These are phyloP conservation scores for Baeospora myosura DNA, from an alignment of 1,284 basidiomycete genomes.

Conservation along the genomic window DNA sequence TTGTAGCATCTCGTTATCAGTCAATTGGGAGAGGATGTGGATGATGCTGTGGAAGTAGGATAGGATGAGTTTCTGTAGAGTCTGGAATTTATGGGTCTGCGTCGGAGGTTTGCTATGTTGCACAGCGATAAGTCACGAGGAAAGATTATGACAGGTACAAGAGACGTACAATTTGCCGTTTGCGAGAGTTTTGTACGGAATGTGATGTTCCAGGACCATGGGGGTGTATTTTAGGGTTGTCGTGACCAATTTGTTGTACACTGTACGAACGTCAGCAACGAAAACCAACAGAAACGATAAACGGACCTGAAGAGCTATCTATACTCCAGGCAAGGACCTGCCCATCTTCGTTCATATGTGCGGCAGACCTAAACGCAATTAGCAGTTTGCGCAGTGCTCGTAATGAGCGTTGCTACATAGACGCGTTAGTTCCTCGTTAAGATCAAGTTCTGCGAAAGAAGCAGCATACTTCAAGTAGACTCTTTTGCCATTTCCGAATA, in stretches of 20 bases:
- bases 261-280: constrained; percentile 29
- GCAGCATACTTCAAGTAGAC: constrained; percentile 80
- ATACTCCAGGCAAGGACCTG: constrained; percentile 75
- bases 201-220: constrained; percentile 80
- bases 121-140: constrained; percentile 7
- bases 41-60: constrained; percentile 86
- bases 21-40: constrained; percentile 73
- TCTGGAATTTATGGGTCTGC: constrained; percentile 67
- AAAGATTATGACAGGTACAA: constrained; percentile 8
- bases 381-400: constrained; percentile 81
- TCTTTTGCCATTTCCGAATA: constrained; percentile 83
- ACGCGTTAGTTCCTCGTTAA: constrained; percentile 1
- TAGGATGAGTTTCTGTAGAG: constrained; percentile 83
- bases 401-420: constrained; percentile 77
- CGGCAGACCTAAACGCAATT: constrained; percentile 85
- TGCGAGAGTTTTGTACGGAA: constrained; percentile 78
- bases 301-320: constrained; percentile 65
- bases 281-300: constrained; percentile 2
- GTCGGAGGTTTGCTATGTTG: constrained; percentile 77
- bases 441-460: constrained; percentile 5
- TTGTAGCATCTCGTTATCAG: constrained; percentile 60
- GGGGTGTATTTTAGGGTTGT: constrained; percentile 90
- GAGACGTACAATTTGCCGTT: constrained; percentile 76
- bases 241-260: constrained; percentile 88
- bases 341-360: constrained; percentile 83